These are phyloP conservation scores for Neurospora africana DNA, from an alignment of 495 filamentous ascomycete species.

Conservation along the genomic window DNA sequence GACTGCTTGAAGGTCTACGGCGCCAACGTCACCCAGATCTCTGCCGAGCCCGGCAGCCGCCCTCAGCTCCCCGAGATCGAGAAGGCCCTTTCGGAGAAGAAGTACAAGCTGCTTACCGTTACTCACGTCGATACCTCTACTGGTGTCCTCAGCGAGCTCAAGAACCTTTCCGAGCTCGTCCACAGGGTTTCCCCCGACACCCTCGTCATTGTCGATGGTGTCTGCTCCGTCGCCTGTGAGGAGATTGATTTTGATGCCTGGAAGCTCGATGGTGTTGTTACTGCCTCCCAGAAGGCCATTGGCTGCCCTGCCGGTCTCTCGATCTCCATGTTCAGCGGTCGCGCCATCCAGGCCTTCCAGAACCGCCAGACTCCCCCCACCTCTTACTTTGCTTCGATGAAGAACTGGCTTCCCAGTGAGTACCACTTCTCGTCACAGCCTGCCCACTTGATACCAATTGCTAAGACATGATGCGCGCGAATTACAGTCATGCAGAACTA, in stretches of 20 bases:
- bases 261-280: conserved; percentile 86
- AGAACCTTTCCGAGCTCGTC: conserved; percentile 70
- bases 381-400: conserved; percentile 89
- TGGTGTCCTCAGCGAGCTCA: conserved; percentile 83
- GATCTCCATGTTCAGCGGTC: conserved; percentile 83
- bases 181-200: conserved; percentile 81
- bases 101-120: conserved; percentile 85
- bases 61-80: conserved; percentile 83
- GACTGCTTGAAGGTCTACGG: conserved; percentile 88
- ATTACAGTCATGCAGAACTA: conserved; percentile 87
- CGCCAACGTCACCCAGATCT: conserved; percentile 77
- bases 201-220: conserved; percentile 84
- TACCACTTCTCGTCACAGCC: background rate
- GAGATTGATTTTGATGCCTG: conserved; percentile 93
- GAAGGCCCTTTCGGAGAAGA: conserved; percentile 72
- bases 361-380: conserved; percentile 65
- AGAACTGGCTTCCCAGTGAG: conserved; percentile 88
- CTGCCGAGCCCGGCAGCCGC: conserved; percentile 76
- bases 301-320: conserved; percentile 88
- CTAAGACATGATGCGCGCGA: background rate
- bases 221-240: conserved; percentile 93
- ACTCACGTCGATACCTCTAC: conserved; percentile 98
- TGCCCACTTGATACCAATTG: background rate
- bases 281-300: conserved; percentile 92
- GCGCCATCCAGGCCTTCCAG: conserved; percentile 75